Conservation (phyloP, 208 protist species). For the Crithidia thermophila region DNA sequence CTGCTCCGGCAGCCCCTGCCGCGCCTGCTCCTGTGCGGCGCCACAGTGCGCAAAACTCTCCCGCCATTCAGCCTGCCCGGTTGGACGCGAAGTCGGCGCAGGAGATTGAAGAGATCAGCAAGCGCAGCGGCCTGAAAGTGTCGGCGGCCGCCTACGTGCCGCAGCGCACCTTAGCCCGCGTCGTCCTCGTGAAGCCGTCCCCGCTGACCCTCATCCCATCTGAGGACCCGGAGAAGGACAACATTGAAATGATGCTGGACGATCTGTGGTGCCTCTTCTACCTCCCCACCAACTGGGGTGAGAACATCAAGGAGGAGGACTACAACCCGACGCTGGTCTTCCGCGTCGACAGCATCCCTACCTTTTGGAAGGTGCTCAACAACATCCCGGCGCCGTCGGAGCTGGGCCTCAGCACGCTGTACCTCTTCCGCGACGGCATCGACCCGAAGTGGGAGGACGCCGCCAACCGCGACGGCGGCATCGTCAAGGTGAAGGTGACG, state of each 20-base stretch:
- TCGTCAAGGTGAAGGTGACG: constrained; percentile 64
- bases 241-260: constrained; percentile 63
- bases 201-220: constrained; percentile 59
- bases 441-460: constrained; percentile 96
- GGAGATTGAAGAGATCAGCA: constrained; percentile 71
- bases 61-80: constrained; percentile 28
- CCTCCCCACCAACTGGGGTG: constrained; percentile 46
- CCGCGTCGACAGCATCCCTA: constrained; percentile 76
- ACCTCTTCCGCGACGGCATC: constrained; percentile 96
- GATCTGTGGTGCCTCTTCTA: constrained; percentile 88
- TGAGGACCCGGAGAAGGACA: constrained; percentile 43
- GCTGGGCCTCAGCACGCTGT: constrained; percentile 87
- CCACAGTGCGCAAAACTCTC: constrained; percentile 27
- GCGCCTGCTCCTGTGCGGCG: neutral
- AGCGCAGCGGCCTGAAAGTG: constrained; percentile 53
- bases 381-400: constrained; percentile 88
- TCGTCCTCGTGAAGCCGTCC: constrained; percentile 60
- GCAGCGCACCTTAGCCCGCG: constrained; percentile 66
- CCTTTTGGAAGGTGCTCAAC: constrained; percentile 94
- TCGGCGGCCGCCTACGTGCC: constrained; percentile 61
- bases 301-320: constrained; percentile 72
- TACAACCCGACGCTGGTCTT: constrained; percentile 87
- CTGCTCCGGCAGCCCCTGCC: neutral
- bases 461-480: constrained; percentile 89
- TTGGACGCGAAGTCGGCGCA: constrained; percentile 46